Evolutionary conservation across 768 basidiomycete genomes (phyloP), one percentile per base, ranked within the genome.

Genomic region (Mycena albidolilacea): DNA sequence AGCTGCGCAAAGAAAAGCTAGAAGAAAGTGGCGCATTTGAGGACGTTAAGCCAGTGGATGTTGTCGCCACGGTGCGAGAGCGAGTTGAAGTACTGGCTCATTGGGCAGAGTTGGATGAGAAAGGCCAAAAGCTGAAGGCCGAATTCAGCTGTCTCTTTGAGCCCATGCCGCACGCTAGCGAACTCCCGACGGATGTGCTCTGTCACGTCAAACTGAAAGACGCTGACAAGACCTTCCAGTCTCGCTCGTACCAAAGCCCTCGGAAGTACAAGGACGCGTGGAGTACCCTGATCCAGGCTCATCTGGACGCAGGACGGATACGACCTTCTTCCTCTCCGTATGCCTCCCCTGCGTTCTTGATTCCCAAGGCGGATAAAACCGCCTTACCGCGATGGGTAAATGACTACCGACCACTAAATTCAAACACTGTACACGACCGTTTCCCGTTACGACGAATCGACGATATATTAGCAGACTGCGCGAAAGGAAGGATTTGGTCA

Each of bases 401-500:
- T 64, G 68, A 80, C 17, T 78, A 37, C 19, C 57, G 35, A 21
- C 73, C 54, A 14, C 43, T 74, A n/a, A 79, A 81, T 7, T 37
- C 74, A 0, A 77, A 79, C 0, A 72, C 64, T 0, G 39, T 79
- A 0, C 72, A 69, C 1, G 74, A 79, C 58, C 73, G 77, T 5
- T 70, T 79, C 11, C 77, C 69, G 1, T 1, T 41, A 52, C 52
- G 43, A 82, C 79, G 73, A 71, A 39, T 30, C 21, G 76, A 79
- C 52, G 77, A 82, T 23, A 84, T 84, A 17, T 67, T 84, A 0
- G 64, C 75, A 1, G 80, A 85, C 66, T 84, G 82, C 62, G 79
- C 73, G 0, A 80, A 81, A 38, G 84, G 83, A 0, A 80, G 78
- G 4, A 70, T 84, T 0, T 86, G 79, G 66, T 77, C 64, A 0